Conservation (phyloP, 768 basidiomycete species). For the Leucogyrophana mollusca region DNA sequence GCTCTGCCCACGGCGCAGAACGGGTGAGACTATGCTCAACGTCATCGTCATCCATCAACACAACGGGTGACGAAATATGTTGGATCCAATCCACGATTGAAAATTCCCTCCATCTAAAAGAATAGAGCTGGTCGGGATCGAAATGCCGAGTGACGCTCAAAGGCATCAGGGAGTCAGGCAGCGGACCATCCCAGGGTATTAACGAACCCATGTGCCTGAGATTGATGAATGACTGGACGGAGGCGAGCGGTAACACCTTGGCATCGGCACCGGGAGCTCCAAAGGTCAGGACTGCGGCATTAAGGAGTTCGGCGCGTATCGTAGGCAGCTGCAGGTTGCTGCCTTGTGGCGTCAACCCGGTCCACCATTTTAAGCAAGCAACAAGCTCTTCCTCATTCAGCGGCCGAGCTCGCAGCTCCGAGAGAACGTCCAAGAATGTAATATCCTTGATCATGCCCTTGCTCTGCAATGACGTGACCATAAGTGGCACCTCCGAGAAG, state of each 20-base stretch:
- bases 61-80: conserved; percentile 52
- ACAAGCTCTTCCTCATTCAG: conserved; percentile 71
- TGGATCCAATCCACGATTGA: conserved; percentile 73
- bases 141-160: conserved; percentile 62
- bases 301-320: conserved; percentile 61
- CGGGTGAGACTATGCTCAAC: conserved; percentile 51
- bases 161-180: conserved; percentile 76
- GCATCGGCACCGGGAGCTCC: conserved; percentile 39
- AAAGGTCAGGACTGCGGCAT: conserved; percentile 62
- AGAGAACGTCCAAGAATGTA: conserved; percentile 78
- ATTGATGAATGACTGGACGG: conserved; percentile 72
- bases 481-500: conserved; percentile 50
- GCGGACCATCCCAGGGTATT: conserved; percentile 75
- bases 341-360: conserved; percentile 37
- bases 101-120: conserved; percentile 82
- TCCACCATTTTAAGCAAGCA: conserved; percentile 91
- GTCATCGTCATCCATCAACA: conserved; percentile 41
- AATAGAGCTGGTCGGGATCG: conserved; percentile 44
- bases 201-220: conserved; percentile 48
- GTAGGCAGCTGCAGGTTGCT: conserved; percentile 36
- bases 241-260: conserved; percentile 64
- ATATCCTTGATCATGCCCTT: conserved; percentile 71
- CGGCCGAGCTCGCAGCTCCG: conserved; percentile 70
- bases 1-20: conserved; percentile 79
- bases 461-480: conserved; percentile 60